Evolutionary conservation across 768 basidiomycete genomes (phyloP), one percentile per base, ranked within the genome.

Genomic region (Cubamyces lactineus): DNA sequence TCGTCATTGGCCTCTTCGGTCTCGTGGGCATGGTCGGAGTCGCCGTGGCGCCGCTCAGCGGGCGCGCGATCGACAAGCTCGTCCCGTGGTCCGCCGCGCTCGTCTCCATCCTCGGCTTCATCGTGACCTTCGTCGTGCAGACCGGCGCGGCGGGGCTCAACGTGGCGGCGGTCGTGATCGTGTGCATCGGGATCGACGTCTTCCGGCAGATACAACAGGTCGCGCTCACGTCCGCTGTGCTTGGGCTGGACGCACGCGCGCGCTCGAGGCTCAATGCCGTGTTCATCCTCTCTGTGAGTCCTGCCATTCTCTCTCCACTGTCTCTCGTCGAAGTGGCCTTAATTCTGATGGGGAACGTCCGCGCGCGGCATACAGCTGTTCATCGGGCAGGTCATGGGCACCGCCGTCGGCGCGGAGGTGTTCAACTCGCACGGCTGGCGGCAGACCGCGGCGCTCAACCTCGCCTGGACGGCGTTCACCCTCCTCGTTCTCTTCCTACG

Each of bases 351-450:
- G 28, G 7, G 28, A 28, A 3, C 4, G 4, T 28, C 28, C 51
- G 64, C 19, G 5, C 17, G 1, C 8, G 49, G 9, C 47, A 15
- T n/a, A 21, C 54, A 79, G 75, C 64, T 89, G 30, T 91, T 92
- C 73, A 80, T 90, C 21, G 92, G 92, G 0, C 91, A 94, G 76
- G 88, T 93, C 11, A 86, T 89, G 74, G 92, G 92, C 17, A 92
- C 91, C 0, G 81, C 88, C 0, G 86, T 87, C 0, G 87, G 91
- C 30, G 88, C 90, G 0, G 72, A 82, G 39, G 81, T 94, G 2
- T 94, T 91, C 74, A 80, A 87, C 28, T 66, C 76, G 13, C 76
- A 83, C 65, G 92, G 92, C 17, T 93, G 90, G 90, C 79, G 84
- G 38, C 79, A 88, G 0, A 82, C 81, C 1, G 86, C 89, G 0